These are phyloP conservation scores for Aspergillus sp. DNA, from an alignment of 2,329 filamentous ascomycete genomes.

Conservation along the genomic window DNA sequence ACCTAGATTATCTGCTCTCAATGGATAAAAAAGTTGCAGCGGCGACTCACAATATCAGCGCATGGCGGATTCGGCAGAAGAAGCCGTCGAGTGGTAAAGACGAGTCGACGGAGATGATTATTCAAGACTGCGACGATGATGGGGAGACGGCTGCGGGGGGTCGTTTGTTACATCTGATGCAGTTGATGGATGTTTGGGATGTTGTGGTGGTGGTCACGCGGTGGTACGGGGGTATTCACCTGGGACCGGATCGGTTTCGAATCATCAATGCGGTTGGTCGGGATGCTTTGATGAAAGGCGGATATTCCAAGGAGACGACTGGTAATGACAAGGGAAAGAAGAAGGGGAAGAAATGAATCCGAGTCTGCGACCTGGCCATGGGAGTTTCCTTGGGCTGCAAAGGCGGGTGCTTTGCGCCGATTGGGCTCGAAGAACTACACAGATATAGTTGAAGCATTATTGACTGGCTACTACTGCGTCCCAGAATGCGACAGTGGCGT, in stretches of 20 bases:
- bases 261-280: slow-evolving; percentile 83
- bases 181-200: slow-evolving; percentile 91
- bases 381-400: too few species aligned
- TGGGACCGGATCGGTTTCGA: slow-evolving; percentile 85
- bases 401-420: too few species aligned
- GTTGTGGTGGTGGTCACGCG: slow-evolving; percentile 87
- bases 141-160: slow-evolving; percentile 90
- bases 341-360: slow-evolving; percentile 41
- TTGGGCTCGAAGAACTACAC: too few species aligned
- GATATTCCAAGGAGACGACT: slow-evolving; percentile 56
- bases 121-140: slow-evolving; percentile 93
- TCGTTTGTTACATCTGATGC: slow-evolving; percentile 81
- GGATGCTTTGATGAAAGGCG: slow-evolving; percentile 76
- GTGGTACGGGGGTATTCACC: slow-evolving; percentile 89
- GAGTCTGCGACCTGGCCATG: too few species aligned
- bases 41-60: slow-evolving; percentile 93
- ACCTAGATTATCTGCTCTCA: slow-evolving; percentile 69
- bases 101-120: slow-evolving; percentile 48
- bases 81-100: slow-evolving; percentile 6
- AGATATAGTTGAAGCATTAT: too few species aligned
- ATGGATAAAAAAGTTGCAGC: slow-evolving; percentile 79
- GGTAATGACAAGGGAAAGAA: slow-evolving; percentile 42
- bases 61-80: slow-evolving; percentile 70
- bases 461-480: too few species aligned
- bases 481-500: too few species aligned